Evolutionary conservation across 2,329 filamentous ascomycete genomes (phyloP), one percentile per base, ranked within the genome.

Genomic region (Juglanconis juglandina): DNA sequence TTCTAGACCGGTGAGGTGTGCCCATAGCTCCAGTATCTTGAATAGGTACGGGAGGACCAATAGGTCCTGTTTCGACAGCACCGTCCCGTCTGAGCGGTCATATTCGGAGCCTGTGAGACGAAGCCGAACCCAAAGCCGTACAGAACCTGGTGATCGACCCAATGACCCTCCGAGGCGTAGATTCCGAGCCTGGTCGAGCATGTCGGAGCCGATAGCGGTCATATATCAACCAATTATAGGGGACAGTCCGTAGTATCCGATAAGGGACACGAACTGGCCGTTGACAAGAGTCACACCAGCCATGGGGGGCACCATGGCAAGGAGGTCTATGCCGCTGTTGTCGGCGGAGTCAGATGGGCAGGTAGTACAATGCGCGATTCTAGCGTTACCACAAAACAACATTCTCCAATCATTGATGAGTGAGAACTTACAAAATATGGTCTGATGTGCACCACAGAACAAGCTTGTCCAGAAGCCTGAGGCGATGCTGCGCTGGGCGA

Each of bases 401-500:
- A 14, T 37, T 9, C 13, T 14, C 14, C 24, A 24, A 24, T 24
- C 24, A 24, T 2, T 4, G 1, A 9, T 10, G 5, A 9, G 9
- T 3, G 3, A 1, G 10, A 1, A 9, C 59, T 37, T 34, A 59
- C 55, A 24, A 30, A 44, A 58, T 3, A 61, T 30, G 5, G 53
- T 42, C 14, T 58, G 50, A 6, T 44, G 49, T 41, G 37, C n/a
- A 9, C 71, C 66, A 59, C 74, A 72, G 7, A 74, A 68, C 42
- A 70, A 70, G 30, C 67, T 66, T 14, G 53, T 24, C 9, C 77
- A 33, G 68, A 78, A 76, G 46, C 75, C 72, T 1, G 68, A 67
- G 35, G 76, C 59, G 41, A 80, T 71, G 49, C 75, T 76, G 17
- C 79, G 74, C 48, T 79, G 69, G 65, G 72, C 73, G 63, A 82